Evolutionary conservation across 2,329 filamentous ascomycete genomes (phyloP).

Genomic region (Tolypocladium album): DNA sequence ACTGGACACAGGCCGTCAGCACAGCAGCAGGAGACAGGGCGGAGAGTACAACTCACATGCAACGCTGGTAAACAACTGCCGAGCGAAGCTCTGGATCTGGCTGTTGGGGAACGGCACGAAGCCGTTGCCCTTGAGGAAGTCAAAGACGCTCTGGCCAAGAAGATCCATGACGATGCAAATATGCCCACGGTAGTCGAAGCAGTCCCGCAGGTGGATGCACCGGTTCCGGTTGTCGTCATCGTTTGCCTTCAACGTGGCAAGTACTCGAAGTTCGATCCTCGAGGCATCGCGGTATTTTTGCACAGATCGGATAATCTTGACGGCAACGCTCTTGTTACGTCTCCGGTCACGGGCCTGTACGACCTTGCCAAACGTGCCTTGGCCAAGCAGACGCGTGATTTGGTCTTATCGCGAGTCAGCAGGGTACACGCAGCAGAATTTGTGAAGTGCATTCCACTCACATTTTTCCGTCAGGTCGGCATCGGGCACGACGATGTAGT

Average conservation of each 20-base stretch:
- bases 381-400: conserved; percentile 80
- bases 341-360: conserved; percentile 80
- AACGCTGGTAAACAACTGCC: conserved; percentile 94
- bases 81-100: conserved; percentile 93
- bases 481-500: conserved; percentile 88
- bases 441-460: conserved; percentile 37
- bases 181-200: conserved; percentile 94
- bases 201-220: conserved; percentile 92
- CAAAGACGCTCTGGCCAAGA: conserved; percentile 92
- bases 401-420: conserved; percentile 47
- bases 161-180: conserved; percentile 77
- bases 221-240: conserved; percentile 87
- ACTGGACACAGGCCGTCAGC: conserved; percentile 38
- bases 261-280: conserved; percentile 83
- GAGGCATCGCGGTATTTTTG: conserved; percentile 97
- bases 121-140: conserved; percentile 89
- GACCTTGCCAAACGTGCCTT: conserved; percentile 97
- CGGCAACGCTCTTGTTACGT: conserved; percentile 70
- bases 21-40: neutral
- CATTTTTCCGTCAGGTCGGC: conserved; percentile 81
- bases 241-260: conserved; percentile 85
- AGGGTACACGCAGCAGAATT: too few relatives aligned
- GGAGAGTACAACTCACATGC: conserved; percentile 59
- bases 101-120: conserved; percentile 98
- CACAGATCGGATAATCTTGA: conserved; percentile 97